phyloP scores from a whole-genome alignment of 495 filamentous ascomycete species.

The Aspergillus bertholletiae region DNA sequence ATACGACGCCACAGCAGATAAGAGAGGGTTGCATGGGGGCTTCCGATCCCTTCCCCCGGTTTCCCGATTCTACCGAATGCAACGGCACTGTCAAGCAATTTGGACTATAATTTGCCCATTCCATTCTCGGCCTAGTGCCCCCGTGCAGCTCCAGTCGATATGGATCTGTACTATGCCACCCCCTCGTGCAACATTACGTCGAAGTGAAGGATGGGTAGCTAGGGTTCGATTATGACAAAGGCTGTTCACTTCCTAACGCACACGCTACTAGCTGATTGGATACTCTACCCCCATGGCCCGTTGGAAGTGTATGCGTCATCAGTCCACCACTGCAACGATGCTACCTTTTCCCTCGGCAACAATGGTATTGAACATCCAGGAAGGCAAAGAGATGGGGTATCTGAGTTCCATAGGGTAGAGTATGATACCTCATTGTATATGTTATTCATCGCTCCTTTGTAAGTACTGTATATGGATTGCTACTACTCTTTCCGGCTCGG shows the following conservation, averaged over 20 bases:
- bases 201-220: neutral
- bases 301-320: neutral
- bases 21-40: conserved; percentile 18
- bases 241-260: neutral
- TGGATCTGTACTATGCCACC: conserved; percentile 10
- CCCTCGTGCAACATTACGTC: conserved; percentile 17
- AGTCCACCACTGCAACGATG: neutral
- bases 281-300: neutral
- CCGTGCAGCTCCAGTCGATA: neutral
- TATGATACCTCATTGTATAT: neutral
- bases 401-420: neutral
- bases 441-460: too few species aligned
- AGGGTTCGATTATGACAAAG: neutral
- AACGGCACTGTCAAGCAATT: conserved; percentile 20
- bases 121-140: neutral
- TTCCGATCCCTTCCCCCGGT: conserved; percentile 14
- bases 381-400: neutral
- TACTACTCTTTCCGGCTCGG: neutral
- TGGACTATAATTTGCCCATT: neutral
- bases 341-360: neutral
- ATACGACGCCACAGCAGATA: conserved; percentile 19
- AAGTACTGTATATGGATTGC: neutral
- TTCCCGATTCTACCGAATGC: conserved; percentile 33
- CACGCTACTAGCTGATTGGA: neutral
- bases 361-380: neutral